Percentiles rank a stretch among this genome's conserved stretches.
phyloP scores from a whole-genome alignment of 1,139 yeast genomes.

The Nakaseomyces nivariensis region DNA sequence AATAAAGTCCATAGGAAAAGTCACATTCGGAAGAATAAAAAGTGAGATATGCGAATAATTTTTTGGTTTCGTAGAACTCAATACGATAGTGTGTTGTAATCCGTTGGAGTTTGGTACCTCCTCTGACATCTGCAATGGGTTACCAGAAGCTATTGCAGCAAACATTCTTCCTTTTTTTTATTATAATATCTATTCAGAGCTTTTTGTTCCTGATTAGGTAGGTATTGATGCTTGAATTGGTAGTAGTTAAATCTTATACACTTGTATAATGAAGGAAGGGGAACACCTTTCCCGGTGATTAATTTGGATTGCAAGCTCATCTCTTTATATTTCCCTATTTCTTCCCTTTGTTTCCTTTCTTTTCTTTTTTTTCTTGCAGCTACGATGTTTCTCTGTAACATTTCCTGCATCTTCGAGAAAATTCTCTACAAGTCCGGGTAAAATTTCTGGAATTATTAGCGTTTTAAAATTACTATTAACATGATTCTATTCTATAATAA shows the following conservation, averaged over 20 bases:
- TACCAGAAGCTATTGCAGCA: slow-evolving; percentile 33
- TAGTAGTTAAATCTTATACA: too few relatives aligned
- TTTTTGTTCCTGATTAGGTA: too few relatives aligned
- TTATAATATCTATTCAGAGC: neutral
- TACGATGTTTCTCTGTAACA: neutral
- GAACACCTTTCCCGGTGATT: too few relatives aligned
- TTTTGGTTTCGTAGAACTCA: slow-evolving; percentile 29
- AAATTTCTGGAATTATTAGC: neutral
- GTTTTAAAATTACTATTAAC: too few relatives aligned
- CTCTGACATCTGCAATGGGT: slow-evolving; percentile 29
- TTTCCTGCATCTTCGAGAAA: slow-evolving; percentile 3
- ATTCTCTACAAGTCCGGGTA: neutral
- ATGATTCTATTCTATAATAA: too few relatives aligned
- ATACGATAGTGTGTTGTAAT: slow-evolving; percentile 28
- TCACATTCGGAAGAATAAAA: slow-evolving; percentile 61
- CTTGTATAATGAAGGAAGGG: too few relatives aligned
- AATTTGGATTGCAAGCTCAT: neutral
- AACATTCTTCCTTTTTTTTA: slow-evolving; percentile 17
- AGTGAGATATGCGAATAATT: slow-evolving; percentile 56
- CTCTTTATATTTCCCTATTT: neutral
- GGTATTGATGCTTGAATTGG: too few relatives aligned
- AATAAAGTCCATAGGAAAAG: slow-evolving; percentile 57
- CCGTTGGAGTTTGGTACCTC: slow-evolving; percentile 32
- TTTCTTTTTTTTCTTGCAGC: neutral
- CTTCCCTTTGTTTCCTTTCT: neutral